Conservation (phyloP, 2,329 filamentous ascomycete genomes). For the Sporothrix euskadiensis region DNA sequence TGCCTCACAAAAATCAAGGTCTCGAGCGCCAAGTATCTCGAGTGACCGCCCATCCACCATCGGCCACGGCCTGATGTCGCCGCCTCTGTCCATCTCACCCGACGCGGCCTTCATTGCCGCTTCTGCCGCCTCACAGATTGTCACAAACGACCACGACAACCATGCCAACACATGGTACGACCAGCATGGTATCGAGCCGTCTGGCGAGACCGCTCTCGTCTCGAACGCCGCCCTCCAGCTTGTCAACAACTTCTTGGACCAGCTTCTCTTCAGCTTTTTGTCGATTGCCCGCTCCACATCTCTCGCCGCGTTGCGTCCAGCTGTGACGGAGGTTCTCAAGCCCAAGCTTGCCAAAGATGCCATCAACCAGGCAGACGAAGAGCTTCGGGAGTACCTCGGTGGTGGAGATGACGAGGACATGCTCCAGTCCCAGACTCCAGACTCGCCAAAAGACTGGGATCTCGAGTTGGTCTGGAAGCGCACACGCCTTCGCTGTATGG, state of each 20-base stretch:
- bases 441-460: constrained; percentile 69
- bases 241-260: constrained; percentile 90
- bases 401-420: constrained; percentile 74
- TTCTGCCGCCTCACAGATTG: constrained; percentile 85
- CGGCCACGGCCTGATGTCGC: constrained; percentile 61
- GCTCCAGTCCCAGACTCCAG: constrained; percentile 54
- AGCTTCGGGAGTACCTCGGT: constrained; percentile 79
- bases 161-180: constrained; percentile 70
- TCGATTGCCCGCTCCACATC: constrained; percentile 75
- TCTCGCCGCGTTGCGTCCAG: constrained; percentile 72
- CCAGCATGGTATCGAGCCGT: constrained; percentile 64
- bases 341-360: constrained; percentile 76
- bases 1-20: constrained; percentile 39
- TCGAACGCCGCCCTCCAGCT: constrained; percentile 71
- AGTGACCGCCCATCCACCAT: constrained; percentile 68
- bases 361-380: constrained; percentile 44
- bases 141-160: constrained; percentile 82
- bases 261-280: constrained; percentile 90
- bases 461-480: constrained; percentile 93
- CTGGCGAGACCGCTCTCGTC: constrained; percentile 69
- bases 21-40: constrained; percentile 64
- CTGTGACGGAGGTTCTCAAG: constrained; percentile 84
- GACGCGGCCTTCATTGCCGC: constrained; percentile 83
- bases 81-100: constrained; percentile 69
- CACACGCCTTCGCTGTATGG: constrained; percentile 91